Percentiles rank a stretch among this genome's conserved stretches.
Evolutionary conservation across 495 filamentous ascomycete genomes (phyloP).

Genomic region (Oidiodendron maius): DNA sequence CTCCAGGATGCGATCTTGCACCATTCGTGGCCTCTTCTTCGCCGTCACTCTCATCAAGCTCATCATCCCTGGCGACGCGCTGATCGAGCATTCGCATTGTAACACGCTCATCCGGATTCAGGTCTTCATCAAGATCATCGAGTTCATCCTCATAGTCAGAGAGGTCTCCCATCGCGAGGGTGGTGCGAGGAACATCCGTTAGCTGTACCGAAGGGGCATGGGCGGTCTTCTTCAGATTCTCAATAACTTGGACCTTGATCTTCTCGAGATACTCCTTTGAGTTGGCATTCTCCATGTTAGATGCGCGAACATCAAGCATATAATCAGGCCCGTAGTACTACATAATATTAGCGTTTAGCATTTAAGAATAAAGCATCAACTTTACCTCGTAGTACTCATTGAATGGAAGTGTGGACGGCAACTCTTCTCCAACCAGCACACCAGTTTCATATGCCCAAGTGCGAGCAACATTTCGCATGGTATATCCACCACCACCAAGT

Average conservation of each 20-base stretch:
- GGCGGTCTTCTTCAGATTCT: conserved; percentile 84
- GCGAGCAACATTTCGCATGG: conserved; percentile 96
- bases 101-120: conserved; percentile 77
- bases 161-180: conserved; percentile 58
- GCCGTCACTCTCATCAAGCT: conserved; percentile 81
- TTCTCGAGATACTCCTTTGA: conserved; percentile 91
- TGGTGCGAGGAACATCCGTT: conserved; percentile 82
- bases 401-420: conserved; percentile 80
- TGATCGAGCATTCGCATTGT: conserved; percentile 83
- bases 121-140: conserved; percentile 85
- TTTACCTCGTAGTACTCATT: conserved; percentile 97
- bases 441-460: conserved; percentile 98
- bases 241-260: conserved; percentile 86
- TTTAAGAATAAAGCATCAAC: conserved; percentile 1
- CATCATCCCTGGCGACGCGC: conserved; percentile 64
- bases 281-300: conserved; percentile 99
- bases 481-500: conserved; percentile 93
- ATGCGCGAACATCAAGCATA: conserved; percentile 87
- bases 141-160: conserved; percentile 78
- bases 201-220: conserved; percentile 92
- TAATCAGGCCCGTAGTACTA: conserved; percentile 97
- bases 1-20: conserved; percentile 54
- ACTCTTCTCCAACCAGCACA: conserved; percentile 72
- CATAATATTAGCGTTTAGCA: conserved; percentile 21
- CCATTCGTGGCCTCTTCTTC: conserved; percentile 73